These are phyloP conservation scores for Scheffersomyces illinoinensis DNA, from an alignment of 1,139 yeast species.

Conservation along the genomic window DNA sequence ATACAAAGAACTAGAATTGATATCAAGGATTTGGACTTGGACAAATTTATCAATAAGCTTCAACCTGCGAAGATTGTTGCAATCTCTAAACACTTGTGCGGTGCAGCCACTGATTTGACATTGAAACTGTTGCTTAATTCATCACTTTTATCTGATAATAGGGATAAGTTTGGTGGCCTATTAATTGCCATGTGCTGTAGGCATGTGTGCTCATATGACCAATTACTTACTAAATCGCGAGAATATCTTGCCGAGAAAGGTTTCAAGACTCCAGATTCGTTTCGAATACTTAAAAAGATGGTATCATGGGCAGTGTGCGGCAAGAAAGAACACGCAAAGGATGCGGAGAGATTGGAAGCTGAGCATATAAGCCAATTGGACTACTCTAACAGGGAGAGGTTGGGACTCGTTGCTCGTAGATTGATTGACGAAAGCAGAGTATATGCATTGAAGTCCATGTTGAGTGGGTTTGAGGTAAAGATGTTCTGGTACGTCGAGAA, in stretches of 20 bases:
- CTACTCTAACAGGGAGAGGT: constrained; percentile 46
- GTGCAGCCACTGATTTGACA: constrained; percentile 90
- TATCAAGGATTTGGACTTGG: constrained; percentile 70
- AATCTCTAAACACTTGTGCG: constrained; percentile 87
- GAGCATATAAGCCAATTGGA: constrained; percentile 22
- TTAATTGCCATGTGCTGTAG: constrained; percentile 94
- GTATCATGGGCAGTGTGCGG: constrained; percentile 92
- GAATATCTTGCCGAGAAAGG: constrained; percentile 37
- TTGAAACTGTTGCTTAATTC: constrained; percentile 63
- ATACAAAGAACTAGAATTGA: constrained; percentile 67
- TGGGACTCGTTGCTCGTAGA: constrained; percentile 71
- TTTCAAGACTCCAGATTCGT: constrained; percentile 38
- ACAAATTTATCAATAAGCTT: constrained; percentile 38
- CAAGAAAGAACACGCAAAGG: constrained; percentile 9
- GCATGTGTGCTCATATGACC: constrained; percentile 68
- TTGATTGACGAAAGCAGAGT: constrained; percentile 60
- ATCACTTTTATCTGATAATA: constrained; percentile 12
- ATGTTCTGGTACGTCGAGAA: constrained; percentile 60
- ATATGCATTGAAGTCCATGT: constrained; percentile 41
- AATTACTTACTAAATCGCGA: constrained; percentile 52
- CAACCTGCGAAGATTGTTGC: constrained; percentile 44
- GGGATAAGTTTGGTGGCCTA: constrained; percentile 47
- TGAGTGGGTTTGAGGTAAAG: constrained; percentile 39
- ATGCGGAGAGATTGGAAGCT: constrained; percentile 36
- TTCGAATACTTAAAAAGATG: constrained; percentile 57